Evolutionary conservation across 768 basidiomycete genomes (phyloP), one percentile per base, ranked within the genome.

Genomic region (Rubroboletus satanas): DNA sequence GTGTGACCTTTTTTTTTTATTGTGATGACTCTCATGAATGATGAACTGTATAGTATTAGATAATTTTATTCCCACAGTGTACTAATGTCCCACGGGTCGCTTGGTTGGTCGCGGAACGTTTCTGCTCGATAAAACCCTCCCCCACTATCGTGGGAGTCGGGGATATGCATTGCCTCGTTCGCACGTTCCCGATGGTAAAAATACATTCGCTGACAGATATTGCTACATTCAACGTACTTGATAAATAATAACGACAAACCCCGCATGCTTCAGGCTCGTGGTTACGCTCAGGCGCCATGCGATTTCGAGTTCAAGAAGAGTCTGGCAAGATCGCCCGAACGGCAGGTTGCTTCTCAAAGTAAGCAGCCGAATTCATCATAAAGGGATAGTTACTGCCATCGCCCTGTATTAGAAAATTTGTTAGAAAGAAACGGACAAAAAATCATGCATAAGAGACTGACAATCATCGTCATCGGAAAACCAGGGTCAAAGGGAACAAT

Each of bases 401-500:
- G 3, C 71, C 67, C 66, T 70, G 23, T 29, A 18, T 11, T 9
- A 23, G 8, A 35, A 23, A 49, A 11, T 3, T 4, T 5, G 18
- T 58, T 14, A 48, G 55, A 28, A 32, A 47, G 37, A 8, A 23
- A 31, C 7, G 21, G n/a, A 11, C 17, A 17, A 31, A 14, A 10
- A 15, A 31, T 17, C 14, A 31, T 18, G 15, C 11, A 47, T 28
- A 44, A 43, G 49, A 9, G 26, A 66, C 75, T 62, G 43, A 77
- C 73, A 14, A 74, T 59, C 45, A 71, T 28, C 6, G 36, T 49
- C 36, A 53, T 37, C 0, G 76, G 77, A 65, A 79, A 79, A 17
- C 77, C 78, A 21, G 51, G 51, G 33, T 75, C 71, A 53, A 77
- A 76, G 0, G 74, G 71, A n/a, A 68, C 0, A 10, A 68, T 51